Evolutionary conservation across 192 early-diverging fungal species (phyloP).

Genomic region (Dissophora globulifera): DNA sequence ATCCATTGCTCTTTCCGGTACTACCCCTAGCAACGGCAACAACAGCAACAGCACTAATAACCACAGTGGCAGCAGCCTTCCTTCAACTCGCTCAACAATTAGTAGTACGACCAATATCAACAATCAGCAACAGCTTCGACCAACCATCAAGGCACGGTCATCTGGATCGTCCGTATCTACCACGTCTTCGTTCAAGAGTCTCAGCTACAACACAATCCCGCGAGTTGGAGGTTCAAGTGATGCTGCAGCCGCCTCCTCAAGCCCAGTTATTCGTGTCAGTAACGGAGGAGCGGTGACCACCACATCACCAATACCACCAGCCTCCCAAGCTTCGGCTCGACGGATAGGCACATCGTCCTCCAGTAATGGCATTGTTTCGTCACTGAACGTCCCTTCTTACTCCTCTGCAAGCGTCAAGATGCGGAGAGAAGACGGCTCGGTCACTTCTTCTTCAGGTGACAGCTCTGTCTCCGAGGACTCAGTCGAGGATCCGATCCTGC

Average conservation of each 20-base stretch:
- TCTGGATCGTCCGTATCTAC: conserved; percentile 16
- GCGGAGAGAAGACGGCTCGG: conserved; percentile 22
- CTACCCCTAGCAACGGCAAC: too few relatives aligned
- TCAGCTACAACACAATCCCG: neutral
- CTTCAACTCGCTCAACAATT: too few relatives aligned
- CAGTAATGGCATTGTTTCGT: neutral
- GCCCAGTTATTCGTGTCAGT: conserved; percentile 5
- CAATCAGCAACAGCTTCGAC: conserved; percentile 14
- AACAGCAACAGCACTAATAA: neutral
- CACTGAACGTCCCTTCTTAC: too few relatives aligned
- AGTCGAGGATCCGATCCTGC: conserved; percentile 33
- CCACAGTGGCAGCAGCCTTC: too few relatives aligned
- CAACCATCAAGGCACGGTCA: conserved; percentile 20
- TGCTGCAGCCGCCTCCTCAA: neutral
- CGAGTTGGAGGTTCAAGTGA: neutral
- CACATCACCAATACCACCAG: neutral
- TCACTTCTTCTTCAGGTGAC: conserved; percentile 43
- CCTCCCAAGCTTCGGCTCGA: neutral
- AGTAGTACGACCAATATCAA: neutral
- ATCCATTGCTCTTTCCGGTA: conserved; percentile 8
- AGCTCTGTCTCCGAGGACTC: conserved; percentile 46
- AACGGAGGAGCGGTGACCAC: neutral
- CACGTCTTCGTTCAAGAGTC: neutral
- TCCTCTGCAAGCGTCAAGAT: neutral
- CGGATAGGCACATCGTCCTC: conserved; percentile 1